Evolutionary conservation across 2,329 filamentous ascomycete genomes (phyloP), one percentile per base, ranked within the genome.

Genomic region (Exophiala bonariae): DNA sequence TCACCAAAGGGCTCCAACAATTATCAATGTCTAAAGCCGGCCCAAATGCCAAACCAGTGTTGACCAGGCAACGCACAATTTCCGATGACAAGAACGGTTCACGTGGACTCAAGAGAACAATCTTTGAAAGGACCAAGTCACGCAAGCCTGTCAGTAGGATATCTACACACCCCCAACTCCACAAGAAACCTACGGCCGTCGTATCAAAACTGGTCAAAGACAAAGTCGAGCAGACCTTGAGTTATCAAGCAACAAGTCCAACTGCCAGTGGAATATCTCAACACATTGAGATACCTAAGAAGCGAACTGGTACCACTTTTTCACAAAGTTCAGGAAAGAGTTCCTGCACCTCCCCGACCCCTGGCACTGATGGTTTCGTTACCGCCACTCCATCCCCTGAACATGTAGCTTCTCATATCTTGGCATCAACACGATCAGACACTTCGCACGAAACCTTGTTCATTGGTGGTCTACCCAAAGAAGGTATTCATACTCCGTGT

Each of bases 1-100:
- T 44, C n/a, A 43, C 50, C 16, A 36, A 40, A 28, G 17, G 42
- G 32, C 32, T 52, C 20, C 34, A 43, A 37, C 36, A 35, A 33
- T 41, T 19, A 26, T 30, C 47, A 17, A 18, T 42, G 3, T 42
- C 41, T 11, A 23, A 20, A n/a, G 33, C n/a, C 16, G 33, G 36
- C 19, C 9, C 20, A 8, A 39, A 43, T 26, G 32, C 14, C 8
- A 52, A 19, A 30, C 18, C 42, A 10, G 17, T 30, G 18, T 18
- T 40, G 23, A 49, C 32, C 32, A 41, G 44, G 18, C 45, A 41
- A 30, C 46, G 50, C 11, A 49, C 41, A 5, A 34, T 22, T 18
- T 40, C 48, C 26, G 11, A 31, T 35, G 46, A 47, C 20, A 45
- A 42, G 41, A 41, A 37, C 13, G 45, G 19, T 20, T 36, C 26